phyloP scores from a whole-genome alignment of 2,329 filamentous ascomycete genomes.

The Pestalotiopsis sp. region DNA sequence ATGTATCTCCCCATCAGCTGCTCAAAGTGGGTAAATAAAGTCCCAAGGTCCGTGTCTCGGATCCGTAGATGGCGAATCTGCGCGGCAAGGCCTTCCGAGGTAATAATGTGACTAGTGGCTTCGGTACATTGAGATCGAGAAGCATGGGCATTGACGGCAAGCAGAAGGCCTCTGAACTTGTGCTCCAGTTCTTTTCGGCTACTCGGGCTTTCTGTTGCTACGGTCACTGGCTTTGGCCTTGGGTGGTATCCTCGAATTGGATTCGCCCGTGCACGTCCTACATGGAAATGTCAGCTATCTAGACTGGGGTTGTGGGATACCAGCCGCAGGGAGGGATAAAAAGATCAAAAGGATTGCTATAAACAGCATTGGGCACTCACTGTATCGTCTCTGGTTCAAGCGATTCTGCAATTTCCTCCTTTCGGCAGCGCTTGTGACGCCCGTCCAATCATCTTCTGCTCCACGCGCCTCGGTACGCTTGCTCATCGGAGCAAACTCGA shows the following conservation, averaged over 20 bases:
- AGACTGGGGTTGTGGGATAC: too few species aligned
- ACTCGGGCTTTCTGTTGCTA: not conserved
- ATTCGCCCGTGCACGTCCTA: too few species aligned
- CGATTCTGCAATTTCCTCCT: constrained; percentile 17
- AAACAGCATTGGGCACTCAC: not conserved
- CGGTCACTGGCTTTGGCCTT: too few species aligned
- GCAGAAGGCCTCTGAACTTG: not conserved
- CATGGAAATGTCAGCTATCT: too few species aligned
- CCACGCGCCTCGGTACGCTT: not conserved
- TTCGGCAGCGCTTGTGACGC: constrained; percentile 9
- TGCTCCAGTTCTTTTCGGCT: not conserved
- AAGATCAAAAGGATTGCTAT: too few species aligned
- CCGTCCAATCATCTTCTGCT: constrained; percentile 14
- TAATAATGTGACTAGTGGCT: too few species aligned
- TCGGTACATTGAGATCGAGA: too few species aligned
- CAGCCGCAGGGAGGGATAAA: too few species aligned
- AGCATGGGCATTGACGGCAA: not conserved
- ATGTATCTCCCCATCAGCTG: not conserved
- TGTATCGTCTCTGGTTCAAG: constrained; percentile 12
- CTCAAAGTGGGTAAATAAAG: not conserved
- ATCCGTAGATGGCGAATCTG: too few species aligned
- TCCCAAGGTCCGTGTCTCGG: not conserved
- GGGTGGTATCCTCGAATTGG: too few species aligned
- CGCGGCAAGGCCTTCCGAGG: too few species aligned
- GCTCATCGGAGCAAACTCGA: not conserved